Percentiles rank a stretch among this genome's conserved stretches.
Evolutionary conservation across 1,284 basidiomycete species (phyloP).

Genomic region (Fomitopsis palustris): DNA sequence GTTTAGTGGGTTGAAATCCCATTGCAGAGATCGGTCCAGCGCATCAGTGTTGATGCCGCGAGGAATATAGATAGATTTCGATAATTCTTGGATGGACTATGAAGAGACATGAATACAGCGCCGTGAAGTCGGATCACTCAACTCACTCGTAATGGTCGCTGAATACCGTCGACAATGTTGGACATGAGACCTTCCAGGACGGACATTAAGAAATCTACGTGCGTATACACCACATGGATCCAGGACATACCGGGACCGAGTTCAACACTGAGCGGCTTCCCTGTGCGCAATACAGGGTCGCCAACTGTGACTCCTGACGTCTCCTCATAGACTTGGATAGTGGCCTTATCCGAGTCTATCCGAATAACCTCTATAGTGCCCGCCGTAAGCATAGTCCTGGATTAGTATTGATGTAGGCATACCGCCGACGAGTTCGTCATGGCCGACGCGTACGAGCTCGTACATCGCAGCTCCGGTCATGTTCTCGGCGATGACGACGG

Average conservation of each 20-base stretch:
- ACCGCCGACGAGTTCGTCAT: slow-evolving; percentile 97
- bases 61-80: slow-evolving; percentile 98
- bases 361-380: slow-evolving; percentile 83
- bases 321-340: slow-evolving; percentile 99
- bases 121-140: slow-evolving; percentile 12
- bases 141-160: slow-evolving; percentile 78
- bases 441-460: slow-evolving; percentile 93
- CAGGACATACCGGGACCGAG: slow-evolving; percentile 80
- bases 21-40: slow-evolving; percentile 84
- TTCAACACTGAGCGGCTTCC: slow-evolving; percentile 97
- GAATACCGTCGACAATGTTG: slow-evolving; percentile 98
- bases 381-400: background rate
- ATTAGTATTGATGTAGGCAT: slow-evolving; percentile 20
- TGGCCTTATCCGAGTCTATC: slow-evolving; percentile 95
- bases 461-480: slow-evolving; percentile 98
- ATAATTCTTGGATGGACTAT: slow-evolving; percentile 93
- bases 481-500: slow-evolving; percentile 95
- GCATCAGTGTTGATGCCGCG: slow-evolving; percentile 98
- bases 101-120: slow-evolving; percentile 11
- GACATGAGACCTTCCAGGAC: slow-evolving; percentile 80
- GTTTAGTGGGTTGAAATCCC: slow-evolving; percentile 92
- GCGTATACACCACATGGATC: slow-evolving; percentile 3
- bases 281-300: slow-evolving; percentile 95
- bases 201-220: background rate
- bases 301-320: slow-evolving; percentile 97